These are phyloP conservation scores for Rhazya stricta DNA, from an alignment of 257 asterid genomes.

Conservation along the genomic window DNA sequence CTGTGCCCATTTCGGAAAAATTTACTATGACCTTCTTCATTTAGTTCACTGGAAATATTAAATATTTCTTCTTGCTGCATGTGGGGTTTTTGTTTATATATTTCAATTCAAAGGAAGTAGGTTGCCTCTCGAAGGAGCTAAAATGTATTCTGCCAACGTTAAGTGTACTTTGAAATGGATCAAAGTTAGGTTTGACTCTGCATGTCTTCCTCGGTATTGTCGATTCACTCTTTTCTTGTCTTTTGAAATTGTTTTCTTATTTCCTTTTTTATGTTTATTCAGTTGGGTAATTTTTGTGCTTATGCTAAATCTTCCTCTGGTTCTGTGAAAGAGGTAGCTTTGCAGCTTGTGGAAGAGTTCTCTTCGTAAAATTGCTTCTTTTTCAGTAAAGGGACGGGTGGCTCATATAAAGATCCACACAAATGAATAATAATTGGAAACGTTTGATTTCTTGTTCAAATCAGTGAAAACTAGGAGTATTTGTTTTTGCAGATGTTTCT, in stretches of 20 bases:
- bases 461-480: background rate
- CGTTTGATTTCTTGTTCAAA: background rate
- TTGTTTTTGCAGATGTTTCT: background rate
- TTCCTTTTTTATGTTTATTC: background rate
- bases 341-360: background rate
- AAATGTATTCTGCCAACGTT: constrained; percentile 1
- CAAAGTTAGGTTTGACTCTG: constrained; percentile 10
- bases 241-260: background rate
- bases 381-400: background rate
- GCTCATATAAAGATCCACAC: background rate
- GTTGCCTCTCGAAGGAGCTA: background rate
- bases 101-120: background rate
- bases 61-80: background rate
- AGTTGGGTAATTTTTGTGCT: background rate
- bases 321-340: background rate
- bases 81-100: background rate
- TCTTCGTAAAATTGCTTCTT: background rate
- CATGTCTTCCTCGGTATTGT: constrained; percentile 4
- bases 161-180: background rate
- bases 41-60: background rate
- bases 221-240: background rate
- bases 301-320: background rate
- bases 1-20: background rate
- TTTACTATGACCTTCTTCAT: background rate
- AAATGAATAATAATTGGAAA: background rate